A percentile compares a stretch with the other conserved stretches of the same genome.
phyloP scores from a whole-genome alignment of 768 basidiomycete species.

The Grammothele lineata region DNA sequence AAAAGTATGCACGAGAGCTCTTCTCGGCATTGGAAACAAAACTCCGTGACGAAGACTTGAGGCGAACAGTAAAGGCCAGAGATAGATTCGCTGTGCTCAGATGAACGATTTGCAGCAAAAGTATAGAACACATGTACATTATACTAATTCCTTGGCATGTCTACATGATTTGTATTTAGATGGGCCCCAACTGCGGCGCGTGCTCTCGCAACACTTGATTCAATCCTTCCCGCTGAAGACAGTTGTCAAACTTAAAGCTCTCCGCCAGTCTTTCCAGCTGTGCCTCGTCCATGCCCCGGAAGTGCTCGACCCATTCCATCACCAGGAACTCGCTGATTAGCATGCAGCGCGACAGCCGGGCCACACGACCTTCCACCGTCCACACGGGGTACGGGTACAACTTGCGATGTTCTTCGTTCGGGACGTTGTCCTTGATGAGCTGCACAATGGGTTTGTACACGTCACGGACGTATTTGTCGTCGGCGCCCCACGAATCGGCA shows the following conservation, averaged over 20 bases:
- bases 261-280: constrained; percentile 68
- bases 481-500: constrained; percentile 76
- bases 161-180: too few relatives aligned
- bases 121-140: neutral
- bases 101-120: neutral
- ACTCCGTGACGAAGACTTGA: constrained; percentile 58
- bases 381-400: constrained; percentile 63
- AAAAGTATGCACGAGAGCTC: constrained; percentile 57
- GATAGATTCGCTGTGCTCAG: constrained; percentile 39
- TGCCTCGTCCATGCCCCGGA: constrained; percentile 47
- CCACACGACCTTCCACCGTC: constrained; percentile 53
- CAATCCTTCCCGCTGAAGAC: constrained; percentile 60
- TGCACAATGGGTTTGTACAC: constrained; percentile 65
- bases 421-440: constrained; percentile 56
- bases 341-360: constrained; percentile 57
- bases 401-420: constrained; percentile 35
- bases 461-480: constrained; percentile 50
- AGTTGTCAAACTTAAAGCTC: constrained; percentile 70
- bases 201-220: constrained; percentile 26
- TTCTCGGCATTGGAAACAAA: constrained; percentile 56
- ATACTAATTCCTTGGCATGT: neutral
- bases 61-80: constrained; percentile 56
- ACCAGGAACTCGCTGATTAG: constrained; percentile 67
- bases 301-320: constrained; percentile 71
- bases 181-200: constrained; percentile 7